Percentiles rank a stretch among this genome's conserved stretches.
Conservation (phyloP, 805 yeast species). For the Schwanniomyces occidentalis region DNA sequence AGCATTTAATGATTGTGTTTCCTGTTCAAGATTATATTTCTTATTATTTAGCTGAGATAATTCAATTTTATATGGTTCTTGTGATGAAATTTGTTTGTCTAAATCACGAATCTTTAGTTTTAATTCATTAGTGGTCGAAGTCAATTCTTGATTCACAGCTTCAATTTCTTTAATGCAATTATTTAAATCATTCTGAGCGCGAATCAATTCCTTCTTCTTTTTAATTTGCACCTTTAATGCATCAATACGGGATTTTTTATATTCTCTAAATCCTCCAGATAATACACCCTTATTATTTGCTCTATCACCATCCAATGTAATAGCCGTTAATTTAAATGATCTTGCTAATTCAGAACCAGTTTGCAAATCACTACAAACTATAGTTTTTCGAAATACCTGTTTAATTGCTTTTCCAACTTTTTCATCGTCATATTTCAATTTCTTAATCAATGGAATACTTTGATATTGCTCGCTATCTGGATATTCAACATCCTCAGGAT, state of each 20-base stretch:
- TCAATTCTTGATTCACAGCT: constrained; percentile 52
- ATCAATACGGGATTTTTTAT: constrained; percentile 66
- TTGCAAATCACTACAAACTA: constrained; percentile 71
- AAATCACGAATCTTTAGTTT: constrained; percentile 34
- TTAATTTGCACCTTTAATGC: constrained; percentile 57
- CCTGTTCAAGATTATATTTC: constrained; percentile 44
- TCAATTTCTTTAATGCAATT: constrained; percentile 39
- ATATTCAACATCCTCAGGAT: constrained; percentile 42
- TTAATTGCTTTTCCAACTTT: constrained; percentile 64
- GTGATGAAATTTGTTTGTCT: constrained; percentile 43
- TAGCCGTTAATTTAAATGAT: constrained; percentile 62
- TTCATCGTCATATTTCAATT: constrained; percentile 59
- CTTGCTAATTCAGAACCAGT: constrained; percentile 69
- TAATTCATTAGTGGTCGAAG: constrained; percentile 47
- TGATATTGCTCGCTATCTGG: constrained; percentile 60
- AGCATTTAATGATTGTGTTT: constrained; percentile 31
- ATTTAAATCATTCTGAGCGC: constrained; percentile 37
- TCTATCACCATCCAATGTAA: constrained; percentile 90
- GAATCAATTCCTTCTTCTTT: constrained; percentile 43
- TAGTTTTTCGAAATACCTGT: constrained; percentile 79
- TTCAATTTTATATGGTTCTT: constrained; percentile 46
- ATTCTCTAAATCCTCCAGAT: constrained; percentile 85
- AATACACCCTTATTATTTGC: constrained; percentile 82
- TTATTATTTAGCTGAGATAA: constrained; percentile 44
- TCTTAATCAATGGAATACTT: constrained; percentile 75